Evolutionary conservation across 768 basidiomycete genomes (phyloP), one percentile per base, ranked within the genome.

Genomic region (Daedalea quercina): DNA sequence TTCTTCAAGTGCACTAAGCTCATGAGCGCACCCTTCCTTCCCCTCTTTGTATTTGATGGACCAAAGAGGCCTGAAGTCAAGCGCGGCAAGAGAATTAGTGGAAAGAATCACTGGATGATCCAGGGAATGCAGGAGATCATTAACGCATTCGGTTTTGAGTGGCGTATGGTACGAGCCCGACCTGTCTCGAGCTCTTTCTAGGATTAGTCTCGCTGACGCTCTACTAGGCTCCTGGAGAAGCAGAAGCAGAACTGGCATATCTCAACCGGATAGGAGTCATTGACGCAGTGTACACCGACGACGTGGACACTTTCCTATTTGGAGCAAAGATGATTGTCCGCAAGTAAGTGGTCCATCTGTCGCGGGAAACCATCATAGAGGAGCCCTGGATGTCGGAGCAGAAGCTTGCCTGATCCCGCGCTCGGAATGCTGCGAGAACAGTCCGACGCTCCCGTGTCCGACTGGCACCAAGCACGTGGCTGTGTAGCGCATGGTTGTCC

Each of bases 21-120:
- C 2, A 80, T 90, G 67, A 79, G 76, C 51, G 76, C 83, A 4
- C 91, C 93, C 0, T 82, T 95, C 57, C 76, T 93, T 11, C 91
- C 91, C 0, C 76, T 96, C 12, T 94, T 95, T 65, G 89, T 95
- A 3, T 96, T 95, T 63, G 92, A 96, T 67, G 93, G 93, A 0
- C 88, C 89, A 0, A 79, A 84, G 55, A 79, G 94, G 55, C 93
- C 93, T 2, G 78, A 80, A 20, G 67, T 86, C 57, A 96, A 96
- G 70, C 78, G 88, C 33, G 85, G 84, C 1, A 89, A 88, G 69
- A 77, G 78, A 35, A 80, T 89, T 26, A 78, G 80, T 35, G 78
- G 77, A 37, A 76, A 78, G 7, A 72, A 66, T 43, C 79, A 85
- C 60, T 85, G 82, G 70, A 75, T 90, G 42, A 80, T 81, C 8